These are phyloP conservation scores for Pseudogymnoascus destructans DNA, from an alignment of 2,329 filamentous ascomycete genomes.

Conservation along the genomic window DNA sequence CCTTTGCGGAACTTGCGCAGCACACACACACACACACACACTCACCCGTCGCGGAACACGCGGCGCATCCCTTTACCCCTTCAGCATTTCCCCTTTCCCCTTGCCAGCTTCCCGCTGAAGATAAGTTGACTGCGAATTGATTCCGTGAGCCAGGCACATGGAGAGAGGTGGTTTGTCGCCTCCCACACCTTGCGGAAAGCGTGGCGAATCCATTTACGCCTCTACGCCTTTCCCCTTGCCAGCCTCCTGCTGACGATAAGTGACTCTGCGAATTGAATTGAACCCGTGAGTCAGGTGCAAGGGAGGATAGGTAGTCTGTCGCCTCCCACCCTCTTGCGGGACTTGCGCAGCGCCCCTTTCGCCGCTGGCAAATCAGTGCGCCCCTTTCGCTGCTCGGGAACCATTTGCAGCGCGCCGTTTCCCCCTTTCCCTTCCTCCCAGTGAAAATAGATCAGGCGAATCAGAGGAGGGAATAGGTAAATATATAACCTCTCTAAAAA, in stretches of 20 bases:
- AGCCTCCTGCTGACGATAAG: background rate
- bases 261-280: background rate
- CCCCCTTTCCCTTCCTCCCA: background rate
- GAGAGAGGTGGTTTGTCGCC: background rate
- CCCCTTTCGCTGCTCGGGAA: background rate
- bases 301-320: background rate
- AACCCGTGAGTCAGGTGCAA: background rate
- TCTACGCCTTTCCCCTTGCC: background rate
- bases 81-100: background rate
- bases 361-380: background rate
- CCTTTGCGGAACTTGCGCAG: background rate
- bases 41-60: background rate
- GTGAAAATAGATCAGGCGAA: background rate
- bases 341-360: background rate
- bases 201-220: background rate
- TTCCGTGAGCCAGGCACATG: background rate
- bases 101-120: background rate
- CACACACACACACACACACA: background rate
- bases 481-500: conserved; percentile 39
- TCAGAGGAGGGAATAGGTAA: background rate
- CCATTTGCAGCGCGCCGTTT: background rate
- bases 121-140: background rate
- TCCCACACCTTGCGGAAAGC: background rate
- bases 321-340: background rate
- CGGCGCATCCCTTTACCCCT: background rate